phyloP scores from a whole-genome alignment of 345 rosid genomes.

The Sonneratia caseolaris region DNA sequence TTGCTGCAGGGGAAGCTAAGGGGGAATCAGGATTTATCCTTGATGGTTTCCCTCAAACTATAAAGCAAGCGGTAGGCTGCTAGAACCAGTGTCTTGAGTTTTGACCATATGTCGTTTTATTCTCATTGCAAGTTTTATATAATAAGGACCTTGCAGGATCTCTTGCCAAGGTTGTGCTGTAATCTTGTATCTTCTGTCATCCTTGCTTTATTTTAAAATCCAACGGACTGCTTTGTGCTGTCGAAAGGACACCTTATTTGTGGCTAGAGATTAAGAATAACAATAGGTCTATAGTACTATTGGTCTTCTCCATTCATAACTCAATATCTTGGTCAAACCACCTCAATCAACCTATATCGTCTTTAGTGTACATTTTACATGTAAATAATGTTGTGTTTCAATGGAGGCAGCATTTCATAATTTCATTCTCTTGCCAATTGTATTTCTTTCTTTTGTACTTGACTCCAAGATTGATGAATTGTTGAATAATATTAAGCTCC shows the following conservation, averaged over 20 bases:
- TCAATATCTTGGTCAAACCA: too few species aligned
- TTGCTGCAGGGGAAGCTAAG: constrained; percentile 62
- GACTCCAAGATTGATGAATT: too few species aligned
- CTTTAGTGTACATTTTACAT: too few species aligned
- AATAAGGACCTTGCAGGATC: not conserved
- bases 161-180: not conserved
- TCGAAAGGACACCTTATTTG: not conserved
- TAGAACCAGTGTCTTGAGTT: not conserved
- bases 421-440: too few species aligned
- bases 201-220: not conserved
- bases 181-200: not conserved
- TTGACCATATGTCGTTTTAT: not conserved
- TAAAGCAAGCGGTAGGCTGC: constrained; percentile 66
- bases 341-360: too few species aligned
- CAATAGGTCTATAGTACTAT: not conserved
- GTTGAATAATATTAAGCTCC: too few species aligned
- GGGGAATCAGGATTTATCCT: constrained; percentile 90
- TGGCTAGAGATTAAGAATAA: not conserved
- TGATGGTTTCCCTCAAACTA: constrained; percentile 93
- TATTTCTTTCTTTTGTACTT: too few species aligned
- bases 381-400: too few species aligned
- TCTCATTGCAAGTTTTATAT: not conserved
- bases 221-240: not conserved
- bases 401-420: too few species aligned
- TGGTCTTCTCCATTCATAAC: too few species aligned